Evolutionary conservation across 1,139 yeast species (phyloP).

Genomic region (Candida tetrigidarum): DNA sequence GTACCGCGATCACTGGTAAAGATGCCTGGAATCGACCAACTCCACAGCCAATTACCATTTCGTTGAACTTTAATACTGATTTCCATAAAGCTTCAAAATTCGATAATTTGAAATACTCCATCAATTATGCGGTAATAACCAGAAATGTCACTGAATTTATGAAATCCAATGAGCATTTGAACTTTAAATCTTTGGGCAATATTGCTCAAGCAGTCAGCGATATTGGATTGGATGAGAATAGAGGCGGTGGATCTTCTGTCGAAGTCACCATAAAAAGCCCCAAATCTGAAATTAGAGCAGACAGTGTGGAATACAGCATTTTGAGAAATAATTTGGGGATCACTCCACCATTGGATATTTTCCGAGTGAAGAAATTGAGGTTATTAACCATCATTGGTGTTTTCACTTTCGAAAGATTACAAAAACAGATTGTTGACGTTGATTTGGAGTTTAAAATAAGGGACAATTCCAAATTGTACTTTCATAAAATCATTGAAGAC

Average conservation of each 20-base stretch:
- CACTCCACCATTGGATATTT: conserved; percentile 22
- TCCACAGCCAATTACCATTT: conserved; percentile 69
- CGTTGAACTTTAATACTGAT: conserved; percentile 66
- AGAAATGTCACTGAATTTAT: conserved; percentile 60
- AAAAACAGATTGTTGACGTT: conserved; percentile 70
- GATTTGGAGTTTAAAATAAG: conserved; percentile 54
- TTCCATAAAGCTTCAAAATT: conserved; percentile 71
- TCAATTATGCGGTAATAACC: conserved; percentile 86
- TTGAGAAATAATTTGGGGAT: conserved; percentile 26
- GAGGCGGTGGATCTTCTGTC: conserved; percentile 57
- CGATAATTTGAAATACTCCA: conserved; percentile 79
- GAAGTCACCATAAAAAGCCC: conserved; percentile 50
- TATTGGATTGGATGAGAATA: conserved; percentile 50
- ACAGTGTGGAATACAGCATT: conserved; percentile 44
- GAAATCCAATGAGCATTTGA: conserved; percentile 45
- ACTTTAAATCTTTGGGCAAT: conserved; percentile 55
- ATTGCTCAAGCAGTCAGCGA: conserved; percentile 60
- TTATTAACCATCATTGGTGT: conserved; percentile 86
- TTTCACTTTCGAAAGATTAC: conserved; percentile 83
- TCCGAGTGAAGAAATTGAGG: conserved; percentile 56
- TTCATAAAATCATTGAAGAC: conserved; percentile 46
- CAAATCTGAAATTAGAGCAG: conserved; percentile 62
- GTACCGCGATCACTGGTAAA: conserved; percentile 69
- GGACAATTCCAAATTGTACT: conserved; percentile 35
- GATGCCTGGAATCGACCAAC: conserved; percentile 78